These are phyloP conservation scores for sorghum (Sorghum bicolor) DNA, from an alignment of 176 grass and related monocot species.

Conservation along the genomic window Sorghum_bicolor_NCBIv3 NC_012870.2:56746001-56746500, in stretches of 20 bases:
- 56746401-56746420: too few relatives aligned
- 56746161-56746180: too few relatives aligned
- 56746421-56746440: too few relatives aligned
- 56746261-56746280: neutral
- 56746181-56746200: neutral
- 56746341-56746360: too few relatives aligned
- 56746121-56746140: neutral
- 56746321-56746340: too few relatives aligned
- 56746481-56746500: too few relatives aligned
- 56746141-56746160: neutral
- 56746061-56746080: neutral
- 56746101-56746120: neutral
- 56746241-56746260: too few relatives aligned
- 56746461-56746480: too few relatives aligned
- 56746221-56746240: neutral
- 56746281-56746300: neutral
- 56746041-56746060: slow-evolving; percentile 2
- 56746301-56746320: too few relatives aligned
- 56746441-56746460: too few relatives aligned
- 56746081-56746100: neutral
- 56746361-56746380: too few relatives aligned
- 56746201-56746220: slow-evolving; percentile 1
- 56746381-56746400: too few relatives aligned
- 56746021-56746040: neutral
- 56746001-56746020: neutral